Conservation (phyloP, 306 rosid species). For the Quercus glauca region DNA sequence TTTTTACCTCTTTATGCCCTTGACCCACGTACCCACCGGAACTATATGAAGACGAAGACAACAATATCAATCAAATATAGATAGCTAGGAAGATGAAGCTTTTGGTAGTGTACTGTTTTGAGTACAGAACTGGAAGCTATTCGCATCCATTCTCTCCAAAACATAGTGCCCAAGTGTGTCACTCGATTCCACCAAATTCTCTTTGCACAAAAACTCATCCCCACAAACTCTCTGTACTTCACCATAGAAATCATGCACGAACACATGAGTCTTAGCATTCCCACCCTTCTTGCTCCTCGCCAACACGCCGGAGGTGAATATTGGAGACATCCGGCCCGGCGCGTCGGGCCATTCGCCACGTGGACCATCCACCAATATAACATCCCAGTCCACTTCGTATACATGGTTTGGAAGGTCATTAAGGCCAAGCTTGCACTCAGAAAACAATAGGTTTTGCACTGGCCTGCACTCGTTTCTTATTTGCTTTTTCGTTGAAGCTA, state of each 20-base stretch:
- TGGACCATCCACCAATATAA: constrained; percentile 83
- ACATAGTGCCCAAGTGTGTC: constrained; percentile 73
- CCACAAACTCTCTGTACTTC: constrained; percentile 62
- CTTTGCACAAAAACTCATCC: constrained; percentile 72
- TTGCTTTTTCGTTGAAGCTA: constrained; percentile 60
- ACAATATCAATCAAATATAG: neutral
- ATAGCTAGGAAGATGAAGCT: constrained; percentile 17
- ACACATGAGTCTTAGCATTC: constrained; percentile 80
- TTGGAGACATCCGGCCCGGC: constrained; percentile 80
- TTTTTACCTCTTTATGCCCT: constrained; percentile 7
- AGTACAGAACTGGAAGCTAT: constrained; percentile 61
- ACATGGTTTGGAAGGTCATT: constrained; percentile 95
- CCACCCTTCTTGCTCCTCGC: constrained; percentile 93
- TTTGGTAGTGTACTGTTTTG: constrained; percentile 37
- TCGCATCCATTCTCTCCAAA: constrained; percentile 79
- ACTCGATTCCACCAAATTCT: constrained; percentile 77
- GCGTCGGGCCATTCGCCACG: constrained; percentile 92
- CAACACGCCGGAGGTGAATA: constrained; percentile 83
- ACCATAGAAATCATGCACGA: constrained; percentile 72
- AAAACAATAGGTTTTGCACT: constrained; percentile 81
- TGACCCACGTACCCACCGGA: constrained; percentile 9
- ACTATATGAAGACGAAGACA: constrained; percentile 13
- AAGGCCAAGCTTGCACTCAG: constrained; percentile 80
- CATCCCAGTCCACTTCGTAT: constrained; percentile 91
- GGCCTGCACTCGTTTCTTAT: constrained; percentile 81